Conservation (phyloP, 805 yeast genomes). For the Zygotorulaspora danielsina region DNA sequence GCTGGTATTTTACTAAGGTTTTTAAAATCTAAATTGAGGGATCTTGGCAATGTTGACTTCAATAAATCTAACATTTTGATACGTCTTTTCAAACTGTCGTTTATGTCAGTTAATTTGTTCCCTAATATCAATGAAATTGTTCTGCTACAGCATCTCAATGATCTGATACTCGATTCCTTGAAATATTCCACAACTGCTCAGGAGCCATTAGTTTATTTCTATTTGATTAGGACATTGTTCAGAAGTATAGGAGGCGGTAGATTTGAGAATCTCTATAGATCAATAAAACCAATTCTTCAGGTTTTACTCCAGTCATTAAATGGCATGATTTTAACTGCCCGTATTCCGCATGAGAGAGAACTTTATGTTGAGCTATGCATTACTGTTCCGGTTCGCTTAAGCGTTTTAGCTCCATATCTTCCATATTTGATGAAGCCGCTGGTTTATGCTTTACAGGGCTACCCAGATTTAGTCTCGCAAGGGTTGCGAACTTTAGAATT, state of each 20-base stretch:
- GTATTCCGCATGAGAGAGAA: conserved; percentile 87
- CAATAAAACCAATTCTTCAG: conserved; percentile 86
- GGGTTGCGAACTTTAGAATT: conserved; percentile 92
- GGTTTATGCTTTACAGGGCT: conserved; percentile 83
- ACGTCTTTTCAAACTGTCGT: conserved; percentile 83
- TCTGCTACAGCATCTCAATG: conserved; percentile 79
- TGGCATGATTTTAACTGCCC: conserved; percentile 73
- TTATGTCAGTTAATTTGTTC: conserved; percentile 91
- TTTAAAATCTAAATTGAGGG: conserved; percentile 65
- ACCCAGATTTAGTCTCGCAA: conserved; percentile 88
- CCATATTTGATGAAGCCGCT: conserved; percentile 86
- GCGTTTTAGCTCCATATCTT: conserved; percentile 90
- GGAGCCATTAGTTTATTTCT: conserved; percentile 87
- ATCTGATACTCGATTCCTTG: conserved; percentile 74
- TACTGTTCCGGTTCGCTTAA: conserved; percentile 91
- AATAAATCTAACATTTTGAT: conserved; percentile 76
- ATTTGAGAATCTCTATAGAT: conserved; percentile 87
- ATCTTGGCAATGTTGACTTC: conserved; percentile 75
- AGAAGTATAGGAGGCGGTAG: conserved; percentile 96
- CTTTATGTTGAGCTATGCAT: conserved; percentile 91
- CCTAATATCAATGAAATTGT: conserved; percentile 86
- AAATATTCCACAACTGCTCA: conserved; percentile 76
- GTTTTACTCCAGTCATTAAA: conserved; percentile 81
- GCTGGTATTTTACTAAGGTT: conserved; percentile 78
- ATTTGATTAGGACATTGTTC: conserved; percentile 81